Base-by-base conservation (phyloP, 331 rosid genomes). In the Acacia concinna region DNA sequence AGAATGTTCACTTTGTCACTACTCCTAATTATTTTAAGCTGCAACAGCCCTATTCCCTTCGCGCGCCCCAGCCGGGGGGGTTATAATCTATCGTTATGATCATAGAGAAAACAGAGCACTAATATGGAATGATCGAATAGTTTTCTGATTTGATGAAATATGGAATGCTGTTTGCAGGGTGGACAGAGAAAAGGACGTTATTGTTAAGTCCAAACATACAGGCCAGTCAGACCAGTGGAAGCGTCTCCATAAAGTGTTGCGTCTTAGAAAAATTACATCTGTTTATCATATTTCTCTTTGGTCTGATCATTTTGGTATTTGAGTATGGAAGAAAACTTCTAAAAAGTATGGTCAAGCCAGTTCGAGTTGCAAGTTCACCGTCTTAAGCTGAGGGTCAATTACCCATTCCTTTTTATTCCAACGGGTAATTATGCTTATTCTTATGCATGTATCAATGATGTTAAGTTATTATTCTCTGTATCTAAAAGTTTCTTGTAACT, bases 341-440 rank as follows among this genome's bases (percentile, higher is more conserved):
- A 32, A 79, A 77, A 81, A 81, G 83, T 40, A 63, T 84, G 54
- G 74, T 84, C 49, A 95, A 95, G 74, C 87, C 97, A 15, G 90
- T 72, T 73, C 88, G 90, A 86, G 91, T 89, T 56, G 88, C 85
- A 83, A 37, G 78, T 71, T 77, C 99, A 73, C 41, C 77, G 9
- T 38, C 91, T 30, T 84, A 70, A 79, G 71, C 77, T 59, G 83
- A 68, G n/a, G 40, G 71, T 20, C 85, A 52, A 47, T 72, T 69
- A 66, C 85, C 63, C 76, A 9, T 62, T 62, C 21, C 68, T 14
- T 25, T 6, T 43, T 68, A 72, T 74, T 78, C 78, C 18, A 38
- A 68, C 49, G 34, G 91, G 92, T 89, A 86, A 79, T 40, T 34
- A 46, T 60, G 46, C 69, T 47, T 37, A 28, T 2, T 35, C 71